Base-by-base conservation (phyloP, 1,139 yeast genomes). In the Spathaspora sp. region DNA sequence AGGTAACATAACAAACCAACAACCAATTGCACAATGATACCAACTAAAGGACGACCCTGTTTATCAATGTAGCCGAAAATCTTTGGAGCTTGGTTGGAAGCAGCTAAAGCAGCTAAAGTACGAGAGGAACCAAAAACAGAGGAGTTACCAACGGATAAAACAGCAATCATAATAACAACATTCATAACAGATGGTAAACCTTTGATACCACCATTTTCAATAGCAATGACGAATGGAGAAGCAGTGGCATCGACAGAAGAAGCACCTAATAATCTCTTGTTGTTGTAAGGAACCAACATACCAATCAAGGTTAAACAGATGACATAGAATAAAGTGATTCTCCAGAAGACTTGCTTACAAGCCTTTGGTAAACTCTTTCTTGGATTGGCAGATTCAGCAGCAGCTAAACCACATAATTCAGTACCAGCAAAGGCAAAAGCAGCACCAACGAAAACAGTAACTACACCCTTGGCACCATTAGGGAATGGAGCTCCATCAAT, bases 51-150 rank as follows among this genome's bases (percentile, higher is more conserved):
- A 65, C 95, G 79, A 51, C 91, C 93, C 41, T 68, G 62, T 57
- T 82, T 81, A 64, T 88, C 95, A 58, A 87, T 80, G 68, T 86
- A 89, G 52, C 83, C 86, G 47, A 83, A 77, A 55, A 80, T 69
- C 59, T 76, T 74, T 55, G 97, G 97, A 23, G 95, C 91, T 64
- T 81, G 83, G 27, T 90, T 89, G 58, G 88, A 85, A 53, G 86
- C 84, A 41, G 96, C 89, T 54, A 90, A 74, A 11, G 96, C 87
- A 52, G 87, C 84, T 53, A 89, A 67, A 18, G 96, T 82, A 75
- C 96, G 82, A 33, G 96, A 86, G 47, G 90, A 81, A 27, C 85
- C 95, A 56, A 76, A 84, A 23, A 84, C 86, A 9, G 85, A 78
- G 23, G 84, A 76, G 52, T 66, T 66, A 43, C 78, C 79, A 47